A percentile compares a stretch with the other conserved stretches of the same genome.
Evolutionary conservation across 495 filamentous ascomycete species (phyloP).

Genomic region (Apiosordaria backusii): DNA sequence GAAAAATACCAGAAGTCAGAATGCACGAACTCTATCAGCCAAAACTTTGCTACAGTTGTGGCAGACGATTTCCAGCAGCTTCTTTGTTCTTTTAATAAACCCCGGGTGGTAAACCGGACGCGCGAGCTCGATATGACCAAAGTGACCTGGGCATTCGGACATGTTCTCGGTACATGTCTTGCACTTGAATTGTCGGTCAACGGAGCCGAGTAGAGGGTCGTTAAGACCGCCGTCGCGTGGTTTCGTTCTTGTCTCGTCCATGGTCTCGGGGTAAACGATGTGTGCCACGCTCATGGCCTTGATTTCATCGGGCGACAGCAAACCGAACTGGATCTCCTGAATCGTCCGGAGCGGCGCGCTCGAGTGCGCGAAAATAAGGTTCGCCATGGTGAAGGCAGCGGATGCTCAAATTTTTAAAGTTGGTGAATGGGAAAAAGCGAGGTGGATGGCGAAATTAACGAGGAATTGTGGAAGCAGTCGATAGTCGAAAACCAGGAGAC

Average conservation of each 20-base stretch:
- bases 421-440: not conserved
- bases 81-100: slow-evolving; percentile 97
- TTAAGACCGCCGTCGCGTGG: slow-evolving; percentile 88
- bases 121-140: slow-evolving; percentile 95
- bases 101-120: slow-evolving; percentile 93
- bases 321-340: slow-evolving; percentile 97
- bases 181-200: slow-evolving; percentile 90
- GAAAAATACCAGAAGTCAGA: slow-evolving; percentile 42
- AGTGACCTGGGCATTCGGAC: slow-evolving; percentile 94
- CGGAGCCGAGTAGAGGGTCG: slow-evolving; percentile 89
- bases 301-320: slow-evolving; percentile 94
- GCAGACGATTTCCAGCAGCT: slow-evolving; percentile 94
- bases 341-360: slow-evolving; percentile 93
- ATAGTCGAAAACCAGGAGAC: not conserved
- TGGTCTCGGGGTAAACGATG: slow-evolving; percentile 94
- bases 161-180: slow-evolving; percentile 92
- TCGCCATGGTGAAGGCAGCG: slow-evolving; percentile 66
- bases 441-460: slow-evolving; percentile 14
- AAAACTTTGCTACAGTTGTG: slow-evolving; percentile 96
- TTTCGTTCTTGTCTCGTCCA: slow-evolving; percentile 88
- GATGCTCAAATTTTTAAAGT: slow-evolving; percentile 6
- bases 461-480: slow-evolving; percentile 4
- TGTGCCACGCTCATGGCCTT: slow-evolving; percentile 94
- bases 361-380: slow-evolving; percentile 85
- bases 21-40: slow-evolving; percentile 84